Conservation (phyloP, 805 yeast genomes). For the Nakazawaea pomicola region DNA sequence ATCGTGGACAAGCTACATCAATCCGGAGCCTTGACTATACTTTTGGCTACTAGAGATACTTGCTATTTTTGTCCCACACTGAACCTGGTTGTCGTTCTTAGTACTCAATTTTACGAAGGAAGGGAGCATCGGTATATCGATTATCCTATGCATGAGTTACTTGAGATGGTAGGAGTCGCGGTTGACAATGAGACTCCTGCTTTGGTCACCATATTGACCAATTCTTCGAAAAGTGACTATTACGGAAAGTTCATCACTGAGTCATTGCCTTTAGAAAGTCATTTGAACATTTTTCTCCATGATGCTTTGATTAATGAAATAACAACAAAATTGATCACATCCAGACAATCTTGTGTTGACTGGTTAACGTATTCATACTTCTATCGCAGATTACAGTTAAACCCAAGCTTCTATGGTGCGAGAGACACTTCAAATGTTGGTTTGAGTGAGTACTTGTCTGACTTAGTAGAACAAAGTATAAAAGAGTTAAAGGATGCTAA, state of each 20-base stretch:
- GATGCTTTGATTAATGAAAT: conserved; percentile 75
- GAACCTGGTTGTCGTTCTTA: conserved; percentile 53
- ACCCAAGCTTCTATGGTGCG: conserved; percentile 89
- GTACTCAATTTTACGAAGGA: conserved; percentile 71
- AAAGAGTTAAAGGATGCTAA: conserved; percentile 57
- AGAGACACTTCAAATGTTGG: conserved; percentile 59
- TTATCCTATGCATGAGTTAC: conserved; percentile 57
- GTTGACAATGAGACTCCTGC: conserved; percentile 27
- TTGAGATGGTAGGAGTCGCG: conserved; percentile 57
- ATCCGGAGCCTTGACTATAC: conserved; percentile 44
- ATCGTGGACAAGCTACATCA: conserved; percentile 49
- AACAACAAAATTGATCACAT: conserved; percentile 54
- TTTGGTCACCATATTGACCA: conserved; percentile 53
- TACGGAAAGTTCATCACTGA: conserved; percentile 68
- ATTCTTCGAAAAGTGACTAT: conserved; percentile 48
- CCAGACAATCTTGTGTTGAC: conserved; percentile 83
- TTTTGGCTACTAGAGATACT: conserved; percentile 61
- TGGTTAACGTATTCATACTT: conserved; percentile 84
- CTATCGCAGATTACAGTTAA: conserved; percentile 71
- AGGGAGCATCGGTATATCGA: conserved; percentile 65
- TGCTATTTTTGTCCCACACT: conserved; percentile 47
- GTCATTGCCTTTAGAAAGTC: conserved; percentile 83
- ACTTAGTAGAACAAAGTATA: conserved; percentile 67
- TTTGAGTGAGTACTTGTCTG: conserved; percentile 78
- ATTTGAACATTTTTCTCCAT: conserved; percentile 47